Conservation (phyloP, 305 asterid species). For the Fraxinus paxiana region DNA sequence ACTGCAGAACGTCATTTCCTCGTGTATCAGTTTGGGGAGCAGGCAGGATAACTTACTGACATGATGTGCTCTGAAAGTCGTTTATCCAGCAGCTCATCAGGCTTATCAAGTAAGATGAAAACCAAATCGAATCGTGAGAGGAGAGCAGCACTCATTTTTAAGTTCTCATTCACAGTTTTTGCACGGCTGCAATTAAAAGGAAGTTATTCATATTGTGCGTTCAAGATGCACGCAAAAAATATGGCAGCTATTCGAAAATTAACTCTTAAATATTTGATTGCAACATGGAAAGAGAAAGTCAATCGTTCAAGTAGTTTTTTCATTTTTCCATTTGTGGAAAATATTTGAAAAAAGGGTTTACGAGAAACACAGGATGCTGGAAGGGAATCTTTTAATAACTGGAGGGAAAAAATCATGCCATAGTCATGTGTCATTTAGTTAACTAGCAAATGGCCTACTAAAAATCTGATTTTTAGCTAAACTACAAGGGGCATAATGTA, state of each 20-base stretch:
- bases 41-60: slow-evolving; percentile 70
- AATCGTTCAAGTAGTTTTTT: slow-evolving; percentile 2
- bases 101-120: slow-evolving; percentile 94
- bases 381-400: neutral
- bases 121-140: slow-evolving; percentile 97
- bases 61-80: slow-evolving; percentile 95
- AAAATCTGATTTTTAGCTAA: neutral
- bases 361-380: neutral
- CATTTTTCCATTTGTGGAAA: slow-evolving; percentile 4
- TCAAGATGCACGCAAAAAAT: neutral
- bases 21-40: slow-evolving; percentile 19
- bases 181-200: slow-evolving; percentile 75
- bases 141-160: slow-evolving; percentile 89
- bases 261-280: slow-evolving; percentile 16
- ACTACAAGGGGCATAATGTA: neutral
- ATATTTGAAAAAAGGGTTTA: slow-evolving; percentile 5
- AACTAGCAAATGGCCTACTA: neutral
- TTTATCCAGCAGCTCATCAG: slow-evolving; percentile 88
- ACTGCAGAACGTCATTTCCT: slow-evolving; percentile 10
- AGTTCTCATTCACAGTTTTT: slow-evolving; percentile 96
- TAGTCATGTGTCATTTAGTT: neutral
- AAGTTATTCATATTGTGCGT: neutral
- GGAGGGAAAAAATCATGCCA: neutral
- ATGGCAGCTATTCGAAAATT: neutral
- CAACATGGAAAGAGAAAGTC: slow-evolving; percentile 10